Base-by-base conservation (phyloP, 805 yeast genomes). In the Pichia exigua region DNA sequence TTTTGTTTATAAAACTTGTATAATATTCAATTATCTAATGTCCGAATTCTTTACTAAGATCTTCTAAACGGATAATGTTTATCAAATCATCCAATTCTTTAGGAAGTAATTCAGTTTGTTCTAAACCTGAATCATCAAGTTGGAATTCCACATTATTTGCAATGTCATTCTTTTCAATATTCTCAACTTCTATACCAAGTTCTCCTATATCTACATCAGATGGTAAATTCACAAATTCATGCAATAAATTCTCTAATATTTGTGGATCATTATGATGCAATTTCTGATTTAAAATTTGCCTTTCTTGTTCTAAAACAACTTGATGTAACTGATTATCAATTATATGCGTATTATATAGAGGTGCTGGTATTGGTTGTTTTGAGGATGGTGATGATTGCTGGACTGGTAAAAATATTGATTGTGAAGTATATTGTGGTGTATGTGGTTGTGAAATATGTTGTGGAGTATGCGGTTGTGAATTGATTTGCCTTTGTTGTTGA, bases 271-370 rank as follows among this genome's bases (percentile, higher is more conserved):
- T 27, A 24, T 30, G 44, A 20, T 41, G 51, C 13, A 43, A 21
- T 22, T 50, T 48, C 27, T 47, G 49, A 12, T 40, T 27, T 13
- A 50, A 32, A 17, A 44, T 43, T 18, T 53, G 52, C 18, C 38
- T 48, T n/a, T 53, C 45, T 39, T 47, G 49, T 12, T 27, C 24
- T 15, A 44, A 11, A 6, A 48, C 22, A n/a, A 48, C n/a, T 8
- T 44, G n/a, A 12, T 42, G 35, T n/a, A 39, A 4, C 13, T 18
- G 17, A 17, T 24, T 27, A 17, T 42, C 40, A 6, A n/a, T n/a
- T 35, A 35, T 4, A n/a, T n/a, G 20, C 11, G 39, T 35, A 6
- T 20, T 7, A 35, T 17, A 35, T 35, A 35, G 4, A 17, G 39
- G 11, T 2, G 21, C 12, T 22, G 21, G 12, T 15, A 27, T 24